Percentiles rank a stretch among this genome's conserved stretches.
phyloP scores from a whole-genome alignment of 805 yeast species.

The Saturnispora diversa region DNA sequence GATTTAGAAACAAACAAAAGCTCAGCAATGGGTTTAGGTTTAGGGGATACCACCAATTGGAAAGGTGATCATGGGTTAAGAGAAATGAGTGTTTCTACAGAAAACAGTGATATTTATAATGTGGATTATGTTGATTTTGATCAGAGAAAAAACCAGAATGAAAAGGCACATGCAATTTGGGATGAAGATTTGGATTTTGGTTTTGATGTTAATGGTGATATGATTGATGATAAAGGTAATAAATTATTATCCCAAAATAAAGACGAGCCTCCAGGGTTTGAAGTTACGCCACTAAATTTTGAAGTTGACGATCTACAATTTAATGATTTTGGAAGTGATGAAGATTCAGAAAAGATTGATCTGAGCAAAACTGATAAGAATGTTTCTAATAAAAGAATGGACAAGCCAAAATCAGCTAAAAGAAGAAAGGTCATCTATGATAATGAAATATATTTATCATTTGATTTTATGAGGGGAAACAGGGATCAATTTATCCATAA shows the following conservation, averaged over 20 bases:
- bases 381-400: neutral
- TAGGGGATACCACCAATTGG: neutral
- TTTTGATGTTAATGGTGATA: conserved; percentile 17
- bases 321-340: neutral
- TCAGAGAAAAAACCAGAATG: too few relatives aligned
- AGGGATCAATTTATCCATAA: conserved; percentile 14
- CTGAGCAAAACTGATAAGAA: conserved; percentile 3
- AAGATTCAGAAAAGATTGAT: conserved; percentile 2
- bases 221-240: conserved; percentile 5
- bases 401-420: neutral
- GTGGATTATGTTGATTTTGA: neutral
- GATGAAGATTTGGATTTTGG: conserved; percentile 14
- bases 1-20: conserved; percentile 1
- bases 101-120: neutral
- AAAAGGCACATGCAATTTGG: too few relatives aligned
- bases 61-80: conserved; percentile 4
- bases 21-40: neutral
- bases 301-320: neutral
- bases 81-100: conserved; percentile 3
- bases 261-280: neutral
- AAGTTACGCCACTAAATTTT: neutral
- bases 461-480: conserved; percentile 14
- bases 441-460: conserved; percentile 14
- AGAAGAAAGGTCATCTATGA: conserved; percentile 14
- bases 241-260: neutral